These are phyloP conservation scores for Gossypium mustelinum DNA, from an alignment of 345 rosid species.

Conservation along the genomic window DNA sequence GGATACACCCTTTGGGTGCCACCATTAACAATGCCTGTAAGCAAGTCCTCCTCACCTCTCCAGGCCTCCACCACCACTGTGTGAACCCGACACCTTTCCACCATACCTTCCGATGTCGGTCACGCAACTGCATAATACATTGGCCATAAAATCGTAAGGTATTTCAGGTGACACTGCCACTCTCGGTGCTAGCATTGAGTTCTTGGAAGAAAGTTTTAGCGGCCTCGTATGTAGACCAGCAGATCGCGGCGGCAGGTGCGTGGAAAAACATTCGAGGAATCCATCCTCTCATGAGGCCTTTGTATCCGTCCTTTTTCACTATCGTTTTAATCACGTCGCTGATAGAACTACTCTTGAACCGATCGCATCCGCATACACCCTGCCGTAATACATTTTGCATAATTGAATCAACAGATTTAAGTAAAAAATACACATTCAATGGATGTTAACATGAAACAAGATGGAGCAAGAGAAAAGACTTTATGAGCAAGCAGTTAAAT, in stretches of 20 bases:
- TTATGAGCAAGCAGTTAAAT: too few species aligned
- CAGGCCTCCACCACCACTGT: neutral
- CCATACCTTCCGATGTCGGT: neutral
- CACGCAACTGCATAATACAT: conserved; percentile 16
- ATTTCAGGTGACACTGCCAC: conserved; percentile 37
- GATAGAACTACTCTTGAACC: conserved; percentile 66
- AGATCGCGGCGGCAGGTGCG: conserved; percentile 96
- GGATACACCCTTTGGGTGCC: conserved; percentile 21
- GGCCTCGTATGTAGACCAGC: conserved; percentile 93
- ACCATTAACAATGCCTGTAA: neutral
- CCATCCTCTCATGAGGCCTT: conserved; percentile 91
- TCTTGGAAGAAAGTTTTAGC: conserved; percentile 66
- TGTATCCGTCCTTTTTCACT: conserved; percentile 76
- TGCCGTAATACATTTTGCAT: conserved; percentile 26
- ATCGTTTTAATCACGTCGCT: conserved; percentile 64
- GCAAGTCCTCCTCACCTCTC: conserved; percentile 11
- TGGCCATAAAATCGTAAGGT: neutral
- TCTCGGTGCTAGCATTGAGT: conserved; percentile 34
- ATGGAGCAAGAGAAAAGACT: neutral
- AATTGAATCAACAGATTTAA: neutral
- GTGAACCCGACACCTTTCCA: neutral
- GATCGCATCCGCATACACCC: conserved; percentile 98
- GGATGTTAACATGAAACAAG: neutral
- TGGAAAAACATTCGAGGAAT: conserved; percentile 96
- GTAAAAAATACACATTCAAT: neutral